These are phyloP conservation scores for Pleurotus djamor DNA, from an alignment of 768 basidiomycete genomes.

Conservation along the genomic window DNA sequence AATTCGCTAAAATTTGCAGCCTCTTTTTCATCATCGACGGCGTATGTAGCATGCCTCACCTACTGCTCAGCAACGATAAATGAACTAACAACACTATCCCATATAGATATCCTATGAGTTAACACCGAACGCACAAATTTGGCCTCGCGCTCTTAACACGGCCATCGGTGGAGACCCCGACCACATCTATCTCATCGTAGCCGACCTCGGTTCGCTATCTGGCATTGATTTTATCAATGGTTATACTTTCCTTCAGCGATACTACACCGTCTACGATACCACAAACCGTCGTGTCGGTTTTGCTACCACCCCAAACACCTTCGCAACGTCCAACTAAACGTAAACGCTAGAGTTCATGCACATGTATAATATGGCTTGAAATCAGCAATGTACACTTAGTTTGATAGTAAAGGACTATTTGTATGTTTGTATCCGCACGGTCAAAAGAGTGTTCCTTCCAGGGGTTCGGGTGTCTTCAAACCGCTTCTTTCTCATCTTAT, in stretches of 20 bases:
- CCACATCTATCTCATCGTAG: conserved; percentile 32
- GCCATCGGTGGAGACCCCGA: conserved; percentile 27
- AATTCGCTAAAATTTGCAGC: conserved; percentile 50
- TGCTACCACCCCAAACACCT: conserved; percentile 50
- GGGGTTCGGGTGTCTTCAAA: no score
- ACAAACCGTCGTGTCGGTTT: conserved; percentile 53
- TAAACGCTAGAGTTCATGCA: no score
- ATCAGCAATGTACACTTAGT: no score
- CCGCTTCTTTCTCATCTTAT: no score
- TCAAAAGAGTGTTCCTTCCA: no score
- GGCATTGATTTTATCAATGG: conserved; percentile 60
- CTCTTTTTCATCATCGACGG: conserved; percentile 54
- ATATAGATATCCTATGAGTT: conserved; percentile 32
- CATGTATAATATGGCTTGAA: no score
- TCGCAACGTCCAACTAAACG: conserved; percentile 36
- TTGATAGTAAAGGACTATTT: no score
- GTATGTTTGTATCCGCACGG: no score
- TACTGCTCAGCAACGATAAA: no score
- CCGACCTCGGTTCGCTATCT: conserved; percentile 31
- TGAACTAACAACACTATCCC: neutral
- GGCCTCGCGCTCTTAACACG: conserved; percentile 31
- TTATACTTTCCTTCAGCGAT: conserved; percentile 54
- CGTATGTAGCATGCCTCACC: conserved; percentile 26
- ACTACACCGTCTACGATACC: conserved; percentile 67
- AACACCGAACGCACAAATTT: conserved; percentile 35